A percentile compares a stretch with the other conserved stretches of the same genome.
These are phyloP conservation scores for Elsinoe arachidis DNA, from an alignment of 2,329 filamentous ascomycete genomes.

Conservation along the genomic window DNA sequence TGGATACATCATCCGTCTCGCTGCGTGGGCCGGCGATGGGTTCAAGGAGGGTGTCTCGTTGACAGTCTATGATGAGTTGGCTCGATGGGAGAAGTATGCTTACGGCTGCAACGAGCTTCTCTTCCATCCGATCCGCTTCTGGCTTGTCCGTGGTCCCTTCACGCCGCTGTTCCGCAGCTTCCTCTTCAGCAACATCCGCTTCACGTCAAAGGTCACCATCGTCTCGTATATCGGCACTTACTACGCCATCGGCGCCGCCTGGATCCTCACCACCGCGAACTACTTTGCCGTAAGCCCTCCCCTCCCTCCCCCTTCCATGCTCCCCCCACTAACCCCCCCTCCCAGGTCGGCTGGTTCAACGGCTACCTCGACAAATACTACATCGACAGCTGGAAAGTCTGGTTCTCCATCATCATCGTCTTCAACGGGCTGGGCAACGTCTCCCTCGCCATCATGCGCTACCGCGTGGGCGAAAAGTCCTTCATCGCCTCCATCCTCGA, in stretches of 20 bases:
- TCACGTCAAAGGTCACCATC: constrained; percentile 62
- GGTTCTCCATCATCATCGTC: constrained; percentile 53
- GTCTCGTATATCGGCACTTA: constrained; percentile 63
- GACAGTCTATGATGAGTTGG: constrained; percentile 63
- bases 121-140: constrained; percentile 58
- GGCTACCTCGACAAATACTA: constrained; percentile 59
- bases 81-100: constrained; percentile 65
- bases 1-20: constrained; percentile 62
- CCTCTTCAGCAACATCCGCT: constrained; percentile 50
- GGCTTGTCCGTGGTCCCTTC: constrained; percentile 55
- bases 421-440: constrained; percentile 57
- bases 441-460: constrained; percentile 54
- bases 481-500: constrained; percentile 44
- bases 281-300: constrained; percentile 53
- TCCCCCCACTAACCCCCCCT: background rate
- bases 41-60: constrained; percentile 67
- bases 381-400: constrained; percentile 56
- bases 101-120: constrained; percentile 63
- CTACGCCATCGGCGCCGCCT: constrained; percentile 59
- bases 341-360: constrained; percentile 38
- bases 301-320: background rate
- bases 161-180: constrained; percentile 56
- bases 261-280: constrained; percentile 57
- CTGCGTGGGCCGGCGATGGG: constrained; percentile 57
- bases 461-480: constrained; percentile 48